These are phyloP conservation scores for Pyrenochaeta sp. DNA, from an alignment of 2,329 filamentous ascomycete genomes.

Conservation along the genomic window DNA sequence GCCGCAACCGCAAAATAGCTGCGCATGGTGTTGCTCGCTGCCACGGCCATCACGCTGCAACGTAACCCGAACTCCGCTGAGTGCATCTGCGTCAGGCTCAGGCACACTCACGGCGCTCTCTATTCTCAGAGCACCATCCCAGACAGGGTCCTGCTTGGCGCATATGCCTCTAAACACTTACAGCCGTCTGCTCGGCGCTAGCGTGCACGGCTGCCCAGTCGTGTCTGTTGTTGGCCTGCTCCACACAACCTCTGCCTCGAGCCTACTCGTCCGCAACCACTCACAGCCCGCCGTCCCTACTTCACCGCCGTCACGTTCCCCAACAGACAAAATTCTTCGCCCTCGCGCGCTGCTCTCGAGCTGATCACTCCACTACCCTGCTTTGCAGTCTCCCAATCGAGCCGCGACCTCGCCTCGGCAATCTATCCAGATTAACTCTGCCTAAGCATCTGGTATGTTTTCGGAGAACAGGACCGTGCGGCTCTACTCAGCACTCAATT, in stretches of 20 bases:
- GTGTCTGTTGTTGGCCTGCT: background rate
- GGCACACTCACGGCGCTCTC: background rate
- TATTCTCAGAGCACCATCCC: constrained; percentile 3
- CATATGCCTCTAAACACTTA: too few relatives aligned
- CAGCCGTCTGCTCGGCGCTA: too few relatives aligned
- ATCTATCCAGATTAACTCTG: constrained; percentile 23
- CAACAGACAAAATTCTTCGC: constrained; percentile 4
- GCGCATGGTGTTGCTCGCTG: background rate
- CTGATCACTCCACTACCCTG: too few relatives aligned
- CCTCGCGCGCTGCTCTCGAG: too few relatives aligned
- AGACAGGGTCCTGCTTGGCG: background rate
- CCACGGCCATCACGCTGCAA: constrained; percentile 1
- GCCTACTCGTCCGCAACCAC: constrained; percentile 4
- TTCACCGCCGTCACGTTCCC: constrained; percentile 4
- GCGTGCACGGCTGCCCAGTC: constrained; percentile 2
- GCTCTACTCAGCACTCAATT: constrained; percentile 5
- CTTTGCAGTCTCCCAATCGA: constrained; percentile 8
- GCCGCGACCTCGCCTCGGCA: constrained; percentile 15
- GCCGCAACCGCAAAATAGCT: constrained; percentile 1
- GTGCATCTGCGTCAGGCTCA: background rate
- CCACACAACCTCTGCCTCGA: constrained; percentile 1
- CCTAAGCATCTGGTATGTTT: constrained; percentile 3
- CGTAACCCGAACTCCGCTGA: constrained; percentile 1
- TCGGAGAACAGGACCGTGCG: constrained; percentile 22
- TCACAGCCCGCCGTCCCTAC: background rate